phyloP scores from a whole-genome alignment of 1,284 basidiomycete genomes.

The Meripilus lineatus region DNA sequence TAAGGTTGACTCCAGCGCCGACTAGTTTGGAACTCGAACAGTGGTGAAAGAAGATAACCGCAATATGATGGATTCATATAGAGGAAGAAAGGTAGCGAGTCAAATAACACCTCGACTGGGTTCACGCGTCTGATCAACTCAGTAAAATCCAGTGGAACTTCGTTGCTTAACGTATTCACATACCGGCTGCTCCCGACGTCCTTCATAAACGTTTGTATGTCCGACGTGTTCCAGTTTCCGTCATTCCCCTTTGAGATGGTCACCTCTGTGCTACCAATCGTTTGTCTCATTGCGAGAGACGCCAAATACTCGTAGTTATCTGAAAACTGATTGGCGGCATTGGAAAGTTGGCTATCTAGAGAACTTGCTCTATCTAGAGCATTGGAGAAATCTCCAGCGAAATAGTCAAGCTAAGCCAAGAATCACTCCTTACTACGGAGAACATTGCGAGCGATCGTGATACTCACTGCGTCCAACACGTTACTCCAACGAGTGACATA shows the following conservation, averaged over 20 bases:
- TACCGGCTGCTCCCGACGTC: conserved; percentile 18
- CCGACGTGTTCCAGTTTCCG: conserved; percentile 32
- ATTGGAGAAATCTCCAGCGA: conserved; percentile 20
- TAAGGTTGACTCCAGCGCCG: conserved; percentile 22
- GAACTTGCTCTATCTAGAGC: conserved; percentile 16
- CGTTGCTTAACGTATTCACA: neutral
- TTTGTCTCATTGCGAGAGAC: conserved; percentile 36
- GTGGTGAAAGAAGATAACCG: conserved; percentile 35
- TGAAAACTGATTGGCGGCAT: conserved; percentile 18
- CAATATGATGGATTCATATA: conserved; percentile 38
- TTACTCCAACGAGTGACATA: too few species aligned
- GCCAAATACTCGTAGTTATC: conserved; percentile 24
- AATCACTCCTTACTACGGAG: too few species aligned
- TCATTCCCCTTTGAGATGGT: conserved; percentile 26
- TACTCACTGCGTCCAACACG: too few species aligned
- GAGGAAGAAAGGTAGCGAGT: conserved; percentile 38
- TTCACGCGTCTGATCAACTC: conserved; percentile 29
- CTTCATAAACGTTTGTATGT: conserved; percentile 46
- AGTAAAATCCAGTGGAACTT: neutral
- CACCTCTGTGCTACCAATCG: conserved; percentile 35
- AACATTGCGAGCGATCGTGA: too few species aligned
- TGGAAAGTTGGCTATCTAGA: conserved; percentile 21
- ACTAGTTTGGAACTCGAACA: conserved; percentile 35
- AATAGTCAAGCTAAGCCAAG: too few species aligned
- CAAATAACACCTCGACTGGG: conserved; percentile 42